Evolutionary conservation across 345 rosid species (phyloP).

Genomic region (Linum lewisii): DNA sequence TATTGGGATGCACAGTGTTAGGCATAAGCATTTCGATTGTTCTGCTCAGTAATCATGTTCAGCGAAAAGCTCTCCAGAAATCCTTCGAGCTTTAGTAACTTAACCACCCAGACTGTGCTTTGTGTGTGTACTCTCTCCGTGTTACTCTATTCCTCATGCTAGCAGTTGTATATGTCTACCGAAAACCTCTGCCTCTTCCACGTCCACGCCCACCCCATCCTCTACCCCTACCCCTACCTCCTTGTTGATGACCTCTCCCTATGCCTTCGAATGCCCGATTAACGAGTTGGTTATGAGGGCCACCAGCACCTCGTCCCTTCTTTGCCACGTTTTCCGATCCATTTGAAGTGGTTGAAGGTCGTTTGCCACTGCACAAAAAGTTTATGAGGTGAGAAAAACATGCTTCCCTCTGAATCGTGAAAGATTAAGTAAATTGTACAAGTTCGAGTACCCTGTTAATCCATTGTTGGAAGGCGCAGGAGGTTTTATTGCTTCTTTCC

Average conservation of each 20-base stretch:
- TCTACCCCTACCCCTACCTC: slow-evolving; percentile 46
- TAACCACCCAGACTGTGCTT: neutral
- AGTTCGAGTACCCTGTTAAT: slow-evolving; percentile 42
- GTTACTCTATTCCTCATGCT: too few species aligned
- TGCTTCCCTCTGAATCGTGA: neutral
- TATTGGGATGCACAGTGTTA: neutral
- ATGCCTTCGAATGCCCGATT: slow-evolving; percentile 86
- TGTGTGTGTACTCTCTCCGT: neutral
- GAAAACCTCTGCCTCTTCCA: slow-evolving; percentile 54
- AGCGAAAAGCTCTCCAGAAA: neutral
- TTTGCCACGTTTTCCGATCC: slow-evolving; percentile 47
- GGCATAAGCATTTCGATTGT: neutral
- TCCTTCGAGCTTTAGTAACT: neutral
- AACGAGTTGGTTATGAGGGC: slow-evolving; percentile 66
- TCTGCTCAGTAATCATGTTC: too few species aligned
- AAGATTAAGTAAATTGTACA: neutral
- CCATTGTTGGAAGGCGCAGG: slow-evolving; percentile 34
- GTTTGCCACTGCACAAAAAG: slow-evolving; percentile 50
- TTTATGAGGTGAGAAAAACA: neutral
- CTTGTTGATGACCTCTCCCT: slow-evolving; percentile 46
- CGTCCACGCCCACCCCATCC: slow-evolving; percentile 46
- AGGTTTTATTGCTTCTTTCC: slow-evolving; percentile 80
- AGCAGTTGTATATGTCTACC: slow-evolving; percentile 28
- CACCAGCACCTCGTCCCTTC: slow-evolving; percentile 66
- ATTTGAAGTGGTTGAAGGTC: slow-evolving; percentile 52